A percentile compares a stretch with the other conserved stretches of the same genome.
These are phyloP conservation scores for Teratosphaeria pseudoeucalypti DNA, from an alignment of 2,329 filamentous ascomycete genomes.

Conservation along the genomic window DNA sequence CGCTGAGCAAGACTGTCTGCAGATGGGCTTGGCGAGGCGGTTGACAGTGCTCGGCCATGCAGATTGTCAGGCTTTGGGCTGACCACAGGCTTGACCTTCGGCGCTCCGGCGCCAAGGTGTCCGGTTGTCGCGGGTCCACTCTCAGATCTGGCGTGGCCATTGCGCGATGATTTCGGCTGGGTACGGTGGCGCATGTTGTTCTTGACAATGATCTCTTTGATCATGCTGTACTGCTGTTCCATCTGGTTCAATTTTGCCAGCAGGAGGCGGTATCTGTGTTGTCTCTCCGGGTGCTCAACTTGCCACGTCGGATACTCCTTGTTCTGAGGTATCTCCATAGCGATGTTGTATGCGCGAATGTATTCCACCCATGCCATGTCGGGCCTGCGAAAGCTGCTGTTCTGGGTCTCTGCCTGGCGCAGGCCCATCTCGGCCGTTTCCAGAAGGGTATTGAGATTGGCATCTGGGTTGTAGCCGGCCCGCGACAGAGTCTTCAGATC, in stretches of 20 bases:
- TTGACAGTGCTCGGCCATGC: slow-evolving; percentile 47
- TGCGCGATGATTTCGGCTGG: slow-evolving; percentile 6
- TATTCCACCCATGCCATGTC: slow-evolving; percentile 77
- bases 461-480: slow-evolving; percentile 19
- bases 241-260: slow-evolving; percentile 17
- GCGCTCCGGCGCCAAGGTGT: slow-evolving; percentile 1
- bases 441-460: slow-evolving; percentile 27
- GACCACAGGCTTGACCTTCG: slow-evolving; percentile 18
- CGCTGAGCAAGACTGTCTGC: not conserved
- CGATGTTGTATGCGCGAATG: slow-evolving; percentile 68
- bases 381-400: slow-evolving; percentile 50
- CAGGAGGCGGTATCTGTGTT: slow-evolving; percentile 39
- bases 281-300: slow-evolving; percentile 31
- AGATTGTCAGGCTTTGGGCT: slow-evolving; percentile 56
- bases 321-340: slow-evolving; percentile 67
- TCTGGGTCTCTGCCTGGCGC: slow-evolving; percentile 45
- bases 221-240: slow-evolving; percentile 34
- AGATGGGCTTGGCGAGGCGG: slow-evolving; percentile 7
- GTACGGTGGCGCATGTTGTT: slow-evolving; percentile 48
- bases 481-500: slow-evolving; percentile 33
- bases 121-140: slow-evolving; percentile 9
- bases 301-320: slow-evolving; percentile 51
- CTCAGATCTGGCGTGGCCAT: slow-evolving; percentile 7
- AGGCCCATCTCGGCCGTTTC: slow-evolving; percentile 32
- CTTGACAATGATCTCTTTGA: slow-evolving; percentile 42